These are phyloP conservation scores for Stephania japonica DNA, from an alignment of 164 flowering plant genomes.

Conservation along the genomic window DNA sequence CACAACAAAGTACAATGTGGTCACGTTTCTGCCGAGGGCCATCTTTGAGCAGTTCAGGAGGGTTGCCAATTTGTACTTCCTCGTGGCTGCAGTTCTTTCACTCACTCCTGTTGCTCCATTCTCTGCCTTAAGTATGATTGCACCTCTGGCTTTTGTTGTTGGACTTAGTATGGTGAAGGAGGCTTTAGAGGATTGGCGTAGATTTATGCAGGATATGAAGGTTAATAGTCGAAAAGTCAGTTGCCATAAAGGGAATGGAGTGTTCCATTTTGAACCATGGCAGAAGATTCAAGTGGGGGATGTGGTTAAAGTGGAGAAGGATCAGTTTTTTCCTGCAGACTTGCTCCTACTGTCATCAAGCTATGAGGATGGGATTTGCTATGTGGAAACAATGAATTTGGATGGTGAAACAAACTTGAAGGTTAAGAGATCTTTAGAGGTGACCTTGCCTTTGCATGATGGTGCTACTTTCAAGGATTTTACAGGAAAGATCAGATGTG, in stretches of 20 bases:
- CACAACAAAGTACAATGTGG: slow-evolving; percentile 77
- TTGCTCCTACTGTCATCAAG: slow-evolving; percentile 72
- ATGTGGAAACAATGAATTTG: slow-evolving; percentile 94
- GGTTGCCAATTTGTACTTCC: slow-evolving; percentile 95
- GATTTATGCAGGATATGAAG: too few species aligned
- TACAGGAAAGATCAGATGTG: too few species aligned
- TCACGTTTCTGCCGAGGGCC: slow-evolving; percentile 87
- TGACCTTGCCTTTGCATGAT: slow-evolving; percentile 50
- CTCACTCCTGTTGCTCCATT: slow-evolving; percentile 72
- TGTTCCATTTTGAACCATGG: slow-evolving; percentile 49
- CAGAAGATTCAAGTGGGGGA: slow-evolving; percentile 71
- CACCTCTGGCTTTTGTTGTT: slow-evolving; percentile 87
- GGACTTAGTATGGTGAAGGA: slow-evolving; percentile 94
- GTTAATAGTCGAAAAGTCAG: slow-evolving; percentile 63
- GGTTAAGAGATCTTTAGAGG: slow-evolving; percentile 70
- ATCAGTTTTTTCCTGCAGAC: slow-evolving; percentile 86
- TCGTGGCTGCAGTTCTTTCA: slow-evolving; percentile 72
- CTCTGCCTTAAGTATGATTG: slow-evolving; percentile 57
- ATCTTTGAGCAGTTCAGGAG: slow-evolving; percentile 89
- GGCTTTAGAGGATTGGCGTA: too few species aligned
- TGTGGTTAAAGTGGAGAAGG: slow-evolving; percentile 80
- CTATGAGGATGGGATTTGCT: slow-evolving; percentile 88
- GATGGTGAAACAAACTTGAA: slow-evolving; percentile 95
- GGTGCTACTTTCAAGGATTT: too few species aligned
- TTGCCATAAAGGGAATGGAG: too few species aligned